These are phyloP conservation scores for Wickerhamiella alocasiicola DNA, from an alignment of 805 yeast species.

Conservation along the genomic window DNA sequence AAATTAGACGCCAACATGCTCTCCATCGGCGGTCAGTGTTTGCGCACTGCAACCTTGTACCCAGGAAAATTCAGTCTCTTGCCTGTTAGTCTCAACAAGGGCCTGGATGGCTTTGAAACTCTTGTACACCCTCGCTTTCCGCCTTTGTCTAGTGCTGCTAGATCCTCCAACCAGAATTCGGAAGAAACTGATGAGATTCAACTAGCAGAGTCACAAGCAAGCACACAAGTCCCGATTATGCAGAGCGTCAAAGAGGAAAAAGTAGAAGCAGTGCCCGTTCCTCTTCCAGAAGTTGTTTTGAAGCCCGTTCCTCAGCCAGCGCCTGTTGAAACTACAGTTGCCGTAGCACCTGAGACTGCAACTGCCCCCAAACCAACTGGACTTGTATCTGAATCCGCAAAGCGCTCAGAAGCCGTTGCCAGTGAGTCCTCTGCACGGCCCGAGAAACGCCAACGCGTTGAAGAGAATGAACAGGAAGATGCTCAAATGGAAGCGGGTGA, in stretches of 20 bases:
- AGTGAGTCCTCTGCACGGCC: constrained; percentile 3
- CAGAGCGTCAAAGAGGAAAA: background rate
- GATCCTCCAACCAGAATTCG: background rate
- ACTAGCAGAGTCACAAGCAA: constrained; percentile 3
- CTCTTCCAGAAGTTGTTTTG: constrained; percentile 3
- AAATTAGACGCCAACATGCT: constrained; percentile 37
- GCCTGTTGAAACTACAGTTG: background rate
- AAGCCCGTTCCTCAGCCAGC: background rate
- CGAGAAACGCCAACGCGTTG: constrained; percentile 11
- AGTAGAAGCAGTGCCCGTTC: background rate
- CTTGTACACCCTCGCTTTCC: constrained; percentile 23
- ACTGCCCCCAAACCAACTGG: background rate
- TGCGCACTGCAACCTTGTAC: constrained; percentile 47
- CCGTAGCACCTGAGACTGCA: background rate
- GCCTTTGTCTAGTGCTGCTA: constrained; percentile 12
- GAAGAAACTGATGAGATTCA: background rate
- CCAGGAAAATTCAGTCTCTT: constrained; percentile 61
- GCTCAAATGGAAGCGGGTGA: background rate
- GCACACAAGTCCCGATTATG: background rate
- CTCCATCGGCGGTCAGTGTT: constrained; percentile 21
- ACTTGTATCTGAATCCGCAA: background rate
- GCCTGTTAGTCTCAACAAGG: constrained; percentile 46
- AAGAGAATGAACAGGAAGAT: background rate
- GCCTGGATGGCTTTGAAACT: constrained; percentile 17
- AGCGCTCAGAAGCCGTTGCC: background rate